Evolutionary conservation across 2,329 filamentous ascomycete genomes (phyloP).

Genomic region (Geosmithia morbida): DNA sequence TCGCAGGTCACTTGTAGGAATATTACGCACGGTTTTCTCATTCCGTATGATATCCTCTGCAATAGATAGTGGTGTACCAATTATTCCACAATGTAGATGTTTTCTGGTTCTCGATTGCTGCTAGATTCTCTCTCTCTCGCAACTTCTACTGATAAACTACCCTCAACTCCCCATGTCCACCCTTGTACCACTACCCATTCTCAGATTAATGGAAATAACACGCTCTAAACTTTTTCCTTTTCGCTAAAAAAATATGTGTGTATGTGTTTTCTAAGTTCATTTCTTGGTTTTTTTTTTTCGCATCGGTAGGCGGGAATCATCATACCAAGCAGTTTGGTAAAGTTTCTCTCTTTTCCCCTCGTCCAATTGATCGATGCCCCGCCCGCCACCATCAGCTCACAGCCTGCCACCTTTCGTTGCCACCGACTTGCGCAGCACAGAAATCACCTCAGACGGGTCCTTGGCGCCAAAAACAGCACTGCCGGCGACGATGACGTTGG

Average conservation of each 20-base stretch:
- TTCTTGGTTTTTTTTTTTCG: background rate
- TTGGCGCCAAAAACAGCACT: constrained; percentile 90
- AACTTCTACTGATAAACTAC: too few relatives aligned
- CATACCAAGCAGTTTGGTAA: background rate
- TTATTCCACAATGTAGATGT: too few relatives aligned
- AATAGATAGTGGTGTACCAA: too few relatives aligned
- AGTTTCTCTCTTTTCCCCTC: too few relatives aligned
- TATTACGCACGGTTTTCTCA: too few relatives aligned
- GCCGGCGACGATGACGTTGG: constrained; percentile 95
- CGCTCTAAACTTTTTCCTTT: background rate
- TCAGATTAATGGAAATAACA: background rate
- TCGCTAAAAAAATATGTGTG: background rate
- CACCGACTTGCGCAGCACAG: constrained; percentile 65
- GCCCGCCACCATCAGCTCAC: background rate
- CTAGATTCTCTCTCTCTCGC: too few relatives aligned
- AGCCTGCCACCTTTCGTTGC: constrained; percentile 38
- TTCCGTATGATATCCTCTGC: too few relatives aligned
- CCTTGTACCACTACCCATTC: too few relatives aligned
- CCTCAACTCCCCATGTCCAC: too few relatives aligned
- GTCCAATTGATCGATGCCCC: too few relatives aligned
- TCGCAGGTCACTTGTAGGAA: too few relatives aligned
- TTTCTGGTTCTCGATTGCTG: too few relatives aligned
- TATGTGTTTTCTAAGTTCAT: background rate
- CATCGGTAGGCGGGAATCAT: background rate
- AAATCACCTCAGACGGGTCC: constrained; percentile 77